Evolutionary conservation across 108 stramenopile genomes (phyloP), one percentile per base, ranked within the genome.

Genomic region (Nitzschia sp.): DNA sequence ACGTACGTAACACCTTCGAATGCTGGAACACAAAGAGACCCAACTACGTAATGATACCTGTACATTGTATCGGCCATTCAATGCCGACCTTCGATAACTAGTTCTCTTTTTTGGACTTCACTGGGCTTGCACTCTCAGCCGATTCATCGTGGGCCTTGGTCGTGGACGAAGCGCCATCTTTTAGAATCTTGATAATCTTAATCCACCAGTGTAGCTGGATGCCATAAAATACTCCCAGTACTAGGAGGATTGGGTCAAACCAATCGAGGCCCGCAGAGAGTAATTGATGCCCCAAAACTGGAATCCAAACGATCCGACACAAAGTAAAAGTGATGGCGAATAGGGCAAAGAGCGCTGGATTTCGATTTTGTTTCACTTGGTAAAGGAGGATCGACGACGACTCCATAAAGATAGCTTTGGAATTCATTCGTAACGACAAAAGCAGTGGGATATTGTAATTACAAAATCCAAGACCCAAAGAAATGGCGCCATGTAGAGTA

Each of bases 251-350:
- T 3, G 41, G 59, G 36, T 75, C 31, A 28, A 53, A 45, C 46
- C 27, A 58, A 17, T 53, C 52, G 17, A 68, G 19, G 17, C 74
- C 74, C 19, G 57, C 19, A n/a, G 71, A 16, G 3, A 32, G 38
- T 25, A 69, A 44, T 36, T 65, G 60, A 23, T 70, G 53, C 0
- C 47, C 50, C 44, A 81, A 69, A 38, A 77, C 16, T 8, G 80
- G 80, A 21, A 81, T 69, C 80, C 75, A 81, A 28, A 81, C 35
- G 28, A 81, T 69, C n/a, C 80, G 71, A 45, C 80, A 81, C 6
- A 23, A 25, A 25, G 80, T 81, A 59, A 46, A 81, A 0, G 52
- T 60, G 2, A 81, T 1, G 26, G 72, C 80, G 66, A 81, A 81
- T 25, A 73, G 23, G 6, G 47, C 26, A 35, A 81, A 81, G 21